Evolutionary conservation across 1,139 yeast species (phyloP), one percentile per base, ranked within the genome.

Genomic region (Eremothecium coryli): DNA sequence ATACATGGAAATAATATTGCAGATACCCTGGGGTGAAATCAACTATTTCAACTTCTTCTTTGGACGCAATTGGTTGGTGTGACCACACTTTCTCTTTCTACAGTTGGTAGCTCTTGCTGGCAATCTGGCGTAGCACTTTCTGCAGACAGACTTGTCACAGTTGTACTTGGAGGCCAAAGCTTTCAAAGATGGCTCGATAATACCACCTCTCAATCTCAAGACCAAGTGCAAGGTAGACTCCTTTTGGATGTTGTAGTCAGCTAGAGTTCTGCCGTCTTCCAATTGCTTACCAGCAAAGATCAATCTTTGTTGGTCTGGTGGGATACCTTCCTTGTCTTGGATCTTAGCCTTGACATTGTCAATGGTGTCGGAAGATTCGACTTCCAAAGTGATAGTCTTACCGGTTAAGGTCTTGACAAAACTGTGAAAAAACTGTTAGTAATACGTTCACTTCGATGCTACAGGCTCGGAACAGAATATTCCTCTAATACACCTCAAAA

Each of bases 41-140:
- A 71, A 66, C 72, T 75, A 88, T 79, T 88, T 88, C 71, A 86
- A 82, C 86, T 90, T 90, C 94, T 90, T 90, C 95, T 88, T 88
- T 74, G 96, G 96, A 79, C 97, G 86, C 72, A 90, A 84, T 78
- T 90, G 98, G 79, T 90, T 90, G 70, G 95, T 77, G 93, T 90
- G 98, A 65, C 98, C 98, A 73, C 98, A 90, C 81, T 90, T 90
- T 85, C 96, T 86, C 97, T 90, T 90, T 79, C 98, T 86, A 81
- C 98, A 90, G 95, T 90, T 90, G 73, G 97, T 90, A 61, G 98
- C 98, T 82, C 97, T 90, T 71, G 97, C 95, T 65, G 98, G 98
- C 66, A 90, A 86, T 80, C 98, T 93, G 62, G 98, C 97, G 81
- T 90, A 90, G 78, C 98, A 90, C 71, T 86, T 84, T 74, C 98